phyloP scores from a whole-genome alignment of 164 flowering plant species.

The Vitis riparia region DNA sequence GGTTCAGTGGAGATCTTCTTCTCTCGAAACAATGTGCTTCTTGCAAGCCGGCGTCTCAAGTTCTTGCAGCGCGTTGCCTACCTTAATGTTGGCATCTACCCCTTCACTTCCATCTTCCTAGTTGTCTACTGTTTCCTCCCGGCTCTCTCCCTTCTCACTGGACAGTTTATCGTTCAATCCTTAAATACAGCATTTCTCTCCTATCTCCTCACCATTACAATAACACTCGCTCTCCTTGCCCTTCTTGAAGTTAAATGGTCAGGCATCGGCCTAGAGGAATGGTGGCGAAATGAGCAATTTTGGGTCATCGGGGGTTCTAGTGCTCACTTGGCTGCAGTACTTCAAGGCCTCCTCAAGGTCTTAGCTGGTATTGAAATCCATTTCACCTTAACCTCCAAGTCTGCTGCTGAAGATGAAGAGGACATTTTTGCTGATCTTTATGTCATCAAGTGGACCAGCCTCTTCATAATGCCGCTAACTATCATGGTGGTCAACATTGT shows the following conservation, averaged over 20 bases:
- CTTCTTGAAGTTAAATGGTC: constrained; percentile 81
- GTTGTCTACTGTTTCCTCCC: constrained; percentile 84
- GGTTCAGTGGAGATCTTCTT: constrained; percentile 85
- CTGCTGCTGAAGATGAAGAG: constrained; percentile 59
- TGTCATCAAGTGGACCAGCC: constrained; percentile 63
- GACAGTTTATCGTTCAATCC: constrained; percentile 67
- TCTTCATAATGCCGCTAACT: constrained; percentile 61
- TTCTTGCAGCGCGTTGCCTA: constrained; percentile 72
- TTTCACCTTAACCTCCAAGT: constrained; percentile 65
- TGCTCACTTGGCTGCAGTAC: constrained; percentile 70
- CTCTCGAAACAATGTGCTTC: constrained; percentile 69
- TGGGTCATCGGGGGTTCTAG: constrained; percentile 82
- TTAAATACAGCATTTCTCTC: constrained; percentile 56
- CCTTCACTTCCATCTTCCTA: constrained; percentile 81
- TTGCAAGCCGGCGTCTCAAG: constrained; percentile 61
- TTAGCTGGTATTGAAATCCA: constrained; percentile 75
- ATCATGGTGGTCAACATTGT: constrained; percentile 56
- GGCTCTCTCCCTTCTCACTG: constrained; percentile 69
- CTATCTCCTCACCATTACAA: constrained; percentile 61
- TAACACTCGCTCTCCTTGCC: constrained; percentile 50
- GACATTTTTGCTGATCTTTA: constrained; percentile 72
- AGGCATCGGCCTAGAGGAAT: constrained; percentile 65
- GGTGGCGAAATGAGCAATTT: constrained; percentile 86
- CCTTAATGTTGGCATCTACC: constrained; percentile 75
- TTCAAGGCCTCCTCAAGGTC: constrained; percentile 75